Conservation (phyloP, 345 rosid genomes). For the Heritiera littoralis region DNA sequence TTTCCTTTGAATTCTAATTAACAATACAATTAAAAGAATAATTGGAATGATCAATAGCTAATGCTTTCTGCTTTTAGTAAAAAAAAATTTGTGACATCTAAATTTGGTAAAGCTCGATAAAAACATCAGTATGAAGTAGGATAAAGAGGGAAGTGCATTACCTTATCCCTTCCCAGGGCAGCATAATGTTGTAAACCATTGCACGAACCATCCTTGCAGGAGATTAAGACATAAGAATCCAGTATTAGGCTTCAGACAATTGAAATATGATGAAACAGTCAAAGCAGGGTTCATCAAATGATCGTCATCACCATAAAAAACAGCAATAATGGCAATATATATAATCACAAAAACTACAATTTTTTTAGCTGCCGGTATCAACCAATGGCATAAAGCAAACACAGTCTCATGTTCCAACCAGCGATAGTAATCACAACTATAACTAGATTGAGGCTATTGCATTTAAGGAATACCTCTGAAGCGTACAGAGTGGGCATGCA, state of each 20-base stretch:
- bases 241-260: not conserved
- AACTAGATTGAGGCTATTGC: not conserved
- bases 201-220: slow-evolving; percentile 93
- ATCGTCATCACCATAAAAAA: not conserved
- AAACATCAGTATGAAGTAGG: not conserved
- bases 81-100: not conserved
- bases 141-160: slow-evolving; percentile 32
- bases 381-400: slow-evolving; percentile 1
- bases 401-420: not conserved
- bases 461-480: not conserved
- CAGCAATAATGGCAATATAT: not conserved
- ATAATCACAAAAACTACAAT: not conserved
- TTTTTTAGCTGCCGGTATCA: not conserved
- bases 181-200: slow-evolving; percentile 99
- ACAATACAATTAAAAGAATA: not conserved
- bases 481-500: not conserved
- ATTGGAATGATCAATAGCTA: slow-evolving; percentile 1
- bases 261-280: not conserved
- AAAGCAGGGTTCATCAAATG: slow-evolving; percentile 16
- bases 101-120: not conserved
- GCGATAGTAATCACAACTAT: not conserved
- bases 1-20: slow-evolving; percentile 10
- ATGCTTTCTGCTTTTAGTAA: not conserved
- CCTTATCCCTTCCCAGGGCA: slow-evolving; percentile 99
- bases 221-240: slow-evolving; percentile 28